phyloP scores from a whole-genome alignment of 1,284 basidiomycete genomes.

The Mixia osmundae region DNA sequence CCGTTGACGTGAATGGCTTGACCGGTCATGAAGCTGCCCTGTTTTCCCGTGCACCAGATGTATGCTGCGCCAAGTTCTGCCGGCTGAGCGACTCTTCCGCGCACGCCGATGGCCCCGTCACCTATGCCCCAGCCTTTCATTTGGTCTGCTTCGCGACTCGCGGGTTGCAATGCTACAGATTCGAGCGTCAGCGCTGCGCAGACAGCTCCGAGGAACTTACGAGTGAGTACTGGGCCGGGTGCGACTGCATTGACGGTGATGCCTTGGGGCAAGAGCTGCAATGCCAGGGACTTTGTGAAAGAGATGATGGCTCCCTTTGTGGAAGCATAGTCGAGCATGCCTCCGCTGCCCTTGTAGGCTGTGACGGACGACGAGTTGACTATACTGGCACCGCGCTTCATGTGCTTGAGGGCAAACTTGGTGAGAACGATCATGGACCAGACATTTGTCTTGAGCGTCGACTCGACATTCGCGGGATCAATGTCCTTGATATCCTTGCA shows the following conservation, averaged over 20 bases:
- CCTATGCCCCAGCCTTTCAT: conserved; percentile 17
- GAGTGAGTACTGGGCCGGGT: conserved; percentile 34
- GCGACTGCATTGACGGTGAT: conserved; percentile 21
- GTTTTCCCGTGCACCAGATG: conserved; percentile 23
- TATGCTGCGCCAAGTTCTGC: conserved; percentile 33
- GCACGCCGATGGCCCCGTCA: conserved; percentile 26
- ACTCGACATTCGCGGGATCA: conserved; percentile 30
- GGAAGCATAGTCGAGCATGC: conserved; percentile 33
- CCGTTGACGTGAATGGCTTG: not conserved
- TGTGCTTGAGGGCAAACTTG: conserved; percentile 28
- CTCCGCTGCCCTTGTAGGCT: conserved; percentile 25
- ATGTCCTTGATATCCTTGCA: conserved; percentile 28
- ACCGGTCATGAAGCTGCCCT: not conserved
- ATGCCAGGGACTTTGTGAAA: conserved; percentile 28
- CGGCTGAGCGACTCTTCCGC: conserved; percentile 32
- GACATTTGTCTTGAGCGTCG: conserved; percentile 29
- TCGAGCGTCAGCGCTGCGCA: conserved; percentile 2
- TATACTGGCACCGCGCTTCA: conserved; percentile 27
- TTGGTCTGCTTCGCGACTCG: conserved; percentile 1
- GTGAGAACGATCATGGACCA: conserved; percentile 32
- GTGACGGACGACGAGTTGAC: conserved; percentile 31
- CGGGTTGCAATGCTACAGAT: conserved; percentile 19
- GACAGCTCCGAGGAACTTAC: conserved; percentile 24
- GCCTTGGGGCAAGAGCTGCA: conserved; percentile 28
- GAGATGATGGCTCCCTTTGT: conserved; percentile 32